Evolutionary conservation across 2,329 filamentous ascomycete genomes (phyloP), one percentile per base, ranked within the genome.

Genomic region (Aspergillus calidoustus): DNA sequence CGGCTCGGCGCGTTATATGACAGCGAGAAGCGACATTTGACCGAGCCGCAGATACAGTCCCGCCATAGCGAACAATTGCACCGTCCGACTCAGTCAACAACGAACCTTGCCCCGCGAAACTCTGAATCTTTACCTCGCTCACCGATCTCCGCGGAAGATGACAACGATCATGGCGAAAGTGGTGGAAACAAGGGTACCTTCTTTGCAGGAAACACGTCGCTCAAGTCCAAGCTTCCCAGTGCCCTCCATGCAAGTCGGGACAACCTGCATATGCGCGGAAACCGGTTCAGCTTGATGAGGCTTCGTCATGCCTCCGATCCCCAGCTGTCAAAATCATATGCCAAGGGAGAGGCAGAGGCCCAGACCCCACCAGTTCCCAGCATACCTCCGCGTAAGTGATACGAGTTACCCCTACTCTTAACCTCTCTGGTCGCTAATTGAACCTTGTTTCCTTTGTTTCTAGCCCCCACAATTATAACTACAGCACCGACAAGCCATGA

Each of bases 291-390:
- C 71, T 77, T 96, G 77, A 82, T 97, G 79, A 89, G 90, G 72
- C 93, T 95, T 76, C 91, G 93, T 71, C 93, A 97, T 84, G 93
- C 92, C 64, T 97, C 93, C 8, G 94, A 98, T 79, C 91, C 93
- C 54, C 93, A 97, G 76, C 80, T 98, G 64, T 92, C 92, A 11
- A 82, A 88, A 74, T 89, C 90, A 56, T 93, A 89, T 74, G 70
- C 88, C 83, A 69, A 82, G 86, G 72, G 87, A 81, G 73, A 85
- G 79, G 78, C 84, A 82, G 87, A 86, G 67, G 68, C 72, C 25
- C 76, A 86, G 67, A 68, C 72, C 25, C 76, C 79, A 23, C 75
- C 76, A 44, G 71, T 81, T 22, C 78, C 78, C 17, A 41, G 15
- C 41, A 65, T 79, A 30, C 78, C 74, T 55, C 68, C 76, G 60